Evolutionary conservation across 305 asterid genomes (phyloP).

Genomic region (Fraxinus xanthoxyloides): DNA sequence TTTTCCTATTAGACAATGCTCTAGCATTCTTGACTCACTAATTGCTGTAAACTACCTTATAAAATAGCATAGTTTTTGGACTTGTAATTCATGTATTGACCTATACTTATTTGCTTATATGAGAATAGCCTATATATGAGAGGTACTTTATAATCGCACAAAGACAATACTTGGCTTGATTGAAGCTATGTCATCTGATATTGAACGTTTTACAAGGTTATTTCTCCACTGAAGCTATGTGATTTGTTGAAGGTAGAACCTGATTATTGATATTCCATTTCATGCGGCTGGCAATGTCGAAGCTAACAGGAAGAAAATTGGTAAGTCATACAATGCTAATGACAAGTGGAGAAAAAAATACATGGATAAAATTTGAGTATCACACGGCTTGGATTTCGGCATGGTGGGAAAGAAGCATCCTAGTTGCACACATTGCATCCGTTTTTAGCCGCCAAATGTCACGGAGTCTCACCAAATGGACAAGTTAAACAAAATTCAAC

Average conservation of each 20-base stretch:
- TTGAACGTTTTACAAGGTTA: too few relatives aligned
- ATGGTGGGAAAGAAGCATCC: conserved; percentile 35
- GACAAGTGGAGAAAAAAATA: background rate
- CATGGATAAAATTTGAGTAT: background rate
- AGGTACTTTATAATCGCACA: background rate
- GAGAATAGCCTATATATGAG: background rate
- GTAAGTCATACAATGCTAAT: background rate
- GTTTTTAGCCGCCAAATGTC: conserved; percentile 49
- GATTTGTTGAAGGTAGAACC: too few relatives aligned
- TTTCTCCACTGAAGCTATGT: too few relatives aligned
- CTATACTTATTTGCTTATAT: background rate
- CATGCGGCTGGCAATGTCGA: too few relatives aligned
- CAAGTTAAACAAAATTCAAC: conserved; percentile 21
- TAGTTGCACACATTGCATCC: too few relatives aligned
- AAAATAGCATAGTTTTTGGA: too few relatives aligned
- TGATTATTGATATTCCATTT: too few relatives aligned
- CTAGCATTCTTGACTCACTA: background rate
- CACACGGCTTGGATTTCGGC: conserved; percentile 35
- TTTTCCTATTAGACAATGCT: background rate
- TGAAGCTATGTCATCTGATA: too few relatives aligned
- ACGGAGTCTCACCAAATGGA: conserved; percentile 54
- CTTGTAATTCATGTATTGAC: background rate
- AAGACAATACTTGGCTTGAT: background rate
- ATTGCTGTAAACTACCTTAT: background rate
- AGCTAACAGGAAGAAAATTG: too few relatives aligned